phyloP scores from a whole-genome alignment of 805 yeast genomes.

The Myxozyma geophila region DNA sequence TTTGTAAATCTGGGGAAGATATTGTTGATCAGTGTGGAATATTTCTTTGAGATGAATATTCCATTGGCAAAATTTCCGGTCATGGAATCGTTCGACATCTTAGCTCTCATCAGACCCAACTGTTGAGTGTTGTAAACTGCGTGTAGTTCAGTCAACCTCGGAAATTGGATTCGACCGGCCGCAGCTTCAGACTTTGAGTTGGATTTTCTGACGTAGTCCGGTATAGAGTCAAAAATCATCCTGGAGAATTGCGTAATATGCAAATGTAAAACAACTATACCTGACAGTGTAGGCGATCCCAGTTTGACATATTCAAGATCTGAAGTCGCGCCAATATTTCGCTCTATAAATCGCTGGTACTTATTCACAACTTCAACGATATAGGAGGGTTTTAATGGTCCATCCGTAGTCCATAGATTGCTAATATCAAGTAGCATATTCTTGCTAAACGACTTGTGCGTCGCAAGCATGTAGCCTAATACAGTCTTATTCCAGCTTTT shows the following conservation, averaged over 20 bases:
- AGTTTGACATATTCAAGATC: neutral
- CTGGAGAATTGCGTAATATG: constrained; percentile 1
- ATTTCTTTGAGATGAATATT: neutral
- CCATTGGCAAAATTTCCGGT: neutral
- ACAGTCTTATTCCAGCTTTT: neutral
- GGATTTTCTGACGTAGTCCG: neutral
- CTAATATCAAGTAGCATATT: neutral
- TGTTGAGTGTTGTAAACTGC: neutral
- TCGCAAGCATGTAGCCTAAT: neutral
- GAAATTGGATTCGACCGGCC: neutral
- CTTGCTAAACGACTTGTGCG: neutral
- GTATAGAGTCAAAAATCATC: neutral
- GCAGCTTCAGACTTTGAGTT: neutral
- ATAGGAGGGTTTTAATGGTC: neutral
- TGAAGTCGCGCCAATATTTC: no score
- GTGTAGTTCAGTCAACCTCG: constrained; percentile 1
- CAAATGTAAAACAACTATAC: neutral
- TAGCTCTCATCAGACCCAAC: neutral
- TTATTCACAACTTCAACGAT: neutral
- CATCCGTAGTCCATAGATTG: neutral
- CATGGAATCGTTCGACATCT: no score
- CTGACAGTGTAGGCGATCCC: neutral
- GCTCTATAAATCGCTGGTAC: neutral
- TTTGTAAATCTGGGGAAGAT: neutral
- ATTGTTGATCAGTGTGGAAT: neutral